Conservation (phyloP, 805 yeast species). For the Wickerhamiella bombiphila region DNA sequence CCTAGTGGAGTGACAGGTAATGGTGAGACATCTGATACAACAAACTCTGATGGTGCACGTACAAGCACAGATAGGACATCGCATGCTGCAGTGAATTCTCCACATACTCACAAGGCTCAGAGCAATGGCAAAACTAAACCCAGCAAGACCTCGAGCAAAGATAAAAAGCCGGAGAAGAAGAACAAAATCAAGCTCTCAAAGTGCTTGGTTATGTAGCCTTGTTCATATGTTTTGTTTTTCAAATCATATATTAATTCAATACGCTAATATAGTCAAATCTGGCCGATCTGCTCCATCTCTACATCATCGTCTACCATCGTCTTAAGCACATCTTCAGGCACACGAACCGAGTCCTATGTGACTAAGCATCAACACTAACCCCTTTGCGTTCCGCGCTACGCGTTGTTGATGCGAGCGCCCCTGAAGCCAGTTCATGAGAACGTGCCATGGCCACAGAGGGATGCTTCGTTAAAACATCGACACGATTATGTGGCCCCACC, state of each 20-base stretch:
- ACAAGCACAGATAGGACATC: not conserved
- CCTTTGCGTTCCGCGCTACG: too few species aligned
- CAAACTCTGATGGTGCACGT: not conserved
- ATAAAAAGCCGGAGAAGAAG: not conserved
- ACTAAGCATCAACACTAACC: too few species aligned
- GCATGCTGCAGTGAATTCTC: not conserved
- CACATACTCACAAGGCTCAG: not conserved
- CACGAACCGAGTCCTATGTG: too few species aligned
- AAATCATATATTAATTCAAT: not conserved
- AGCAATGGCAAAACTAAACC: not conserved
- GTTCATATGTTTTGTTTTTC: not conserved
- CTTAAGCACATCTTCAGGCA: too few species aligned
- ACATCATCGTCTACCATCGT: too few species aligned
- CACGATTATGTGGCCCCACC: not conserved
- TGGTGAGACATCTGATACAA: too few species aligned
- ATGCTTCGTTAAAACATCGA: not conserved
- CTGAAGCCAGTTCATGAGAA: conserved; percentile 6
- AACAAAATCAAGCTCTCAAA: conserved; percentile 4
- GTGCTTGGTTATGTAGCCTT: conserved; percentile 9
- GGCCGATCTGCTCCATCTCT: too few species aligned
- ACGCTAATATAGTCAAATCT: too few species aligned
- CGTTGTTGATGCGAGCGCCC: conserved; percentile 10
- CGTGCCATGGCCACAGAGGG: not conserved
- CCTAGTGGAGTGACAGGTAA: too few species aligned
- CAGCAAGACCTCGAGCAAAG: not conserved